phyloP scores from a whole-genome alignment of 2,329 filamentous ascomycete genomes.

The Bipolaris zeicola region DNA sequence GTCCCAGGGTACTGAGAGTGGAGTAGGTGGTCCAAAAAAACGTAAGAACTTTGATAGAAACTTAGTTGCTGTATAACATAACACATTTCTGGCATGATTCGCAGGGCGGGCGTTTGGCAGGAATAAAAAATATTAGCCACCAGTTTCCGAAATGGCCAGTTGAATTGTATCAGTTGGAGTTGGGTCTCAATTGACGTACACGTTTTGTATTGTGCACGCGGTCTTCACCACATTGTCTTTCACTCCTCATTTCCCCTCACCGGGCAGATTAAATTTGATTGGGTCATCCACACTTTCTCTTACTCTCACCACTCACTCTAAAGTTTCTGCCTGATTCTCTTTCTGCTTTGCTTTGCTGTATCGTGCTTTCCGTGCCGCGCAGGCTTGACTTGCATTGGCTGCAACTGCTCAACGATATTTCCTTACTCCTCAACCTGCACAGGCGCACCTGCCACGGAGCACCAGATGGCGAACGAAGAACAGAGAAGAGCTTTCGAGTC shows the following conservation, averaged over 20 bases:
- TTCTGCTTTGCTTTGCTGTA: neutral
- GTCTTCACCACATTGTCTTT: conserved; percentile 11
- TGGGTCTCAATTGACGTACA: neutral
- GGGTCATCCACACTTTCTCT: neutral
- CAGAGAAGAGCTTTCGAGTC: conserved; percentile 37
- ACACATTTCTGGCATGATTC: conserved; percentile 20
- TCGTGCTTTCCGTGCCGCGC: conserved; percentile 1
- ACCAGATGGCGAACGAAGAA: conserved; percentile 37
- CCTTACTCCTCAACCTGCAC: conserved; percentile 13
- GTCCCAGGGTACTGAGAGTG: conserved; percentile 71
- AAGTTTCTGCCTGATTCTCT: neutral
- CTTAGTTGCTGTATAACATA: conserved; percentile 38
- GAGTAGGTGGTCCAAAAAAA: conserved; percentile 59
- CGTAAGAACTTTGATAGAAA: conserved; percentile 22
- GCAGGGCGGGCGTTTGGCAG: conserved; percentile 35
- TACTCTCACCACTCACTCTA: conserved; percentile 6
- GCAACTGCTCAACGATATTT: conserved; percentile 13
- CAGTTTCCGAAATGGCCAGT: neutral
- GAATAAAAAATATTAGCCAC: conserved; percentile 31
- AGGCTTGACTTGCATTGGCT: conserved; percentile 4
- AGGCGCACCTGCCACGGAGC: conserved; percentile 20
- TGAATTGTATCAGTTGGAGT: conserved; percentile 1
- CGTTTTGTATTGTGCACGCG: too few relatives aligned
- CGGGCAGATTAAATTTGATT: conserved; percentile 1
- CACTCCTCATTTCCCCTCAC: conserved; percentile 12